These are phyloP conservation scores for Austroboletus novae-zelandiae DNA, from an alignment of 1,284 basidiomycete genomes.

Conservation along the genomic window DNA sequence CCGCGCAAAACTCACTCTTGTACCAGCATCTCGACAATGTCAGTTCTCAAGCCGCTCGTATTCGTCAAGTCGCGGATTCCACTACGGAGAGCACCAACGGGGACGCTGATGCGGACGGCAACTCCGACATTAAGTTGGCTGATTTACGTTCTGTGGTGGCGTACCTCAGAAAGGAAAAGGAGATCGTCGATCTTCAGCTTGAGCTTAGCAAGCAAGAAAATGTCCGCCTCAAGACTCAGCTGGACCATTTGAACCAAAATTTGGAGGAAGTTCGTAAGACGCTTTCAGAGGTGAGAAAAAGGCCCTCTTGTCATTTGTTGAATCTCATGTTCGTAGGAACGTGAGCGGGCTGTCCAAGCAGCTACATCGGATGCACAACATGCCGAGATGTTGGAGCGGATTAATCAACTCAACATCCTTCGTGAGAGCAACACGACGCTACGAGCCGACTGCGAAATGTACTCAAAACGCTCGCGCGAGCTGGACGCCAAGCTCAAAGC, in stretches of 20 bases:
- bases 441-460: constrained; percentile 69
- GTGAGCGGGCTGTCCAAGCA: constrained; percentile 68
- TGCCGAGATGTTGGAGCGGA: constrained; percentile 81
- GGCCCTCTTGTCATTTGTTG: constrained; percentile 1
- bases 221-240: constrained; percentile 69
- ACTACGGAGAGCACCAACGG: constrained; percentile 38
- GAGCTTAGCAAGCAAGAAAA: constrained; percentile 86
- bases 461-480: constrained; percentile 62
- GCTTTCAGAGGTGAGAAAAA: constrained; percentile 54
- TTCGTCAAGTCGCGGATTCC: constrained; percentile 65
- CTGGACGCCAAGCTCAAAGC: constrained; percentile 64
- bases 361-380: constrained; percentile 79
- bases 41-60: constrained; percentile 75
- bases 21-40: constrained; percentile 88
- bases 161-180: constrained; percentile 86
- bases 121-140: constrained; percentile 57
- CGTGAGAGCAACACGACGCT: constrained; percentile 88
- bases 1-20: constrained; percentile 74
- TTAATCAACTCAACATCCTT: constrained; percentile 84
- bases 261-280: constrained; percentile 69
- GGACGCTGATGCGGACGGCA: constrained; percentile 46
- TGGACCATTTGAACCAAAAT: constrained; percentile 69
- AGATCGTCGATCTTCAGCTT: constrained; percentile 85
- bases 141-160: constrained; percentile 81
- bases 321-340: constrained; percentile 54